Evolutionary conservation across 306 rosid genomes (phyloP).

Genomic region (Prosopis cineraria): DNA sequence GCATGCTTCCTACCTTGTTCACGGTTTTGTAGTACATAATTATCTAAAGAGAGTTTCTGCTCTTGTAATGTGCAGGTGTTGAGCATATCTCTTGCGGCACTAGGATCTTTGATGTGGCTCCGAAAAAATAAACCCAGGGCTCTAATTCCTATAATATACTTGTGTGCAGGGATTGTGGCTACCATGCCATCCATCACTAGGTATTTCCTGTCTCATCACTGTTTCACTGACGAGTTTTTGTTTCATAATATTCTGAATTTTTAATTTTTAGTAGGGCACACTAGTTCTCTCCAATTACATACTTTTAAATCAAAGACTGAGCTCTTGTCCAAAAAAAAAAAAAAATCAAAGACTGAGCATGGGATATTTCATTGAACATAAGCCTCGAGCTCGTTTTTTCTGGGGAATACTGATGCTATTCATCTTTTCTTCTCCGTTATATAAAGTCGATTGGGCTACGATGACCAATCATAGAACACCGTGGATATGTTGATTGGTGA

Average conservation of each 20-base stretch:
- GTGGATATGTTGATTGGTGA: slow-evolving; percentile 14
- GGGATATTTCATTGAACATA: background rate
- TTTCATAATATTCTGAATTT: background rate
- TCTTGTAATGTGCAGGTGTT: slow-evolving; percentile 61
- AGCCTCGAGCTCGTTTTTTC: background rate
- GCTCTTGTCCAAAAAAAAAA: too few relatives aligned
- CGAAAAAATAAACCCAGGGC: slow-evolving; percentile 94
- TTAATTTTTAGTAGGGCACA: background rate
- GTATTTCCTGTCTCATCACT: slow-evolving; percentile 46
- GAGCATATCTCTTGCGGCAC: slow-evolving; percentile 93
- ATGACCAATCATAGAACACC: background rate
- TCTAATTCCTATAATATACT: slow-evolving; percentile 84
- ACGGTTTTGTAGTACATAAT: slow-evolving; percentile 8
- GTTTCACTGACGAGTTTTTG: slow-evolving; percentile 11
- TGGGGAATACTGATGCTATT: slow-evolving; percentile 13
- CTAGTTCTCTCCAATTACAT: slow-evolving; percentile 3
- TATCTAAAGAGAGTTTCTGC: slow-evolving; percentile 21
- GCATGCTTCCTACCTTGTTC: background rate
- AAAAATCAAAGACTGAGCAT: slow-evolving; percentile 25
- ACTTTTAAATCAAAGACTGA: slow-evolving; percentile 27
- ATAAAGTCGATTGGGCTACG: slow-evolving; percentile 11
- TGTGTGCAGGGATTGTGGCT: slow-evolving; percentile 77
- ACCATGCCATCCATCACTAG: slow-evolving; percentile 99
- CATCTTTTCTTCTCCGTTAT: background rate
- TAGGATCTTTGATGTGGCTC: slow-evolving; percentile 98